A percentile compares a stretch with the other conserved stretches of the same genome.
Evolutionary conservation across 2,329 filamentous ascomycete species (phyloP).

Genomic region (Sordariomycetes sp.): DNA sequence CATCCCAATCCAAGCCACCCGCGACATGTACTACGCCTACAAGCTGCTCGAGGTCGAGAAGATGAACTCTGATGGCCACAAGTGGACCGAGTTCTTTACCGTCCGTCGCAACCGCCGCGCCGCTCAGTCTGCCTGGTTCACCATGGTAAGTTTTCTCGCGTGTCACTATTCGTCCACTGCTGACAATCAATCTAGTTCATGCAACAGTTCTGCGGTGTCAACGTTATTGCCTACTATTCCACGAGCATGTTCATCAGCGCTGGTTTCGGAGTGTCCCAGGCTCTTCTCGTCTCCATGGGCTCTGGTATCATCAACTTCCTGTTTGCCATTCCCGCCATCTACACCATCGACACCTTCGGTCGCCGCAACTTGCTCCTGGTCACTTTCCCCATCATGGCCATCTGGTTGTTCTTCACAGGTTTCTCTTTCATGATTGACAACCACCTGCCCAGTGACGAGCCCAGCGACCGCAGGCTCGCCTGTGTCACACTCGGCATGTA

Average conservation of each 20-base stretch:
- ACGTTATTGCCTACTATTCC: constrained; percentile 48
- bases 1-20: constrained; percentile 35
- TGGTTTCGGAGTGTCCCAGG: constrained; percentile 27
- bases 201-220: constrained; percentile 32
- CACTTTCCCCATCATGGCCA: constrained; percentile 48
- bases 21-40: constrained; percentile 42
- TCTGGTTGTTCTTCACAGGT: constrained; percentile 43
- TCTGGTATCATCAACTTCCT: constrained; percentile 49
- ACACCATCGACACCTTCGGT: constrained; percentile 50
- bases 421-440: constrained; percentile 35
- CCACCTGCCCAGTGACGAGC: neutral
- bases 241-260: constrained; percentile 31
- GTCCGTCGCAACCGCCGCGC: constrained; percentile 25
- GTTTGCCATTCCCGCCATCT: constrained; percentile 48
- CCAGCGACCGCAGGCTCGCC: constrained; percentile 14
- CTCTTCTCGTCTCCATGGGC: constrained; percentile 45
- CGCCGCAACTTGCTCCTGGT: constrained; percentile 45
- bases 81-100: constrained; percentile 24
- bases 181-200: constrained; percentile 15
- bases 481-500: constrained; percentile 28
- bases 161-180: neutral
- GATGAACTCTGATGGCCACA: constrained; percentile 15
- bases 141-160: constrained; percentile 16
- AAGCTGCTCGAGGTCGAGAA: constrained; percentile 22
- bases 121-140: constrained; percentile 24